Conservation (phyloP, 768 basidiomycete genomes). For the Hygrophorus pudorinus region DNA sequence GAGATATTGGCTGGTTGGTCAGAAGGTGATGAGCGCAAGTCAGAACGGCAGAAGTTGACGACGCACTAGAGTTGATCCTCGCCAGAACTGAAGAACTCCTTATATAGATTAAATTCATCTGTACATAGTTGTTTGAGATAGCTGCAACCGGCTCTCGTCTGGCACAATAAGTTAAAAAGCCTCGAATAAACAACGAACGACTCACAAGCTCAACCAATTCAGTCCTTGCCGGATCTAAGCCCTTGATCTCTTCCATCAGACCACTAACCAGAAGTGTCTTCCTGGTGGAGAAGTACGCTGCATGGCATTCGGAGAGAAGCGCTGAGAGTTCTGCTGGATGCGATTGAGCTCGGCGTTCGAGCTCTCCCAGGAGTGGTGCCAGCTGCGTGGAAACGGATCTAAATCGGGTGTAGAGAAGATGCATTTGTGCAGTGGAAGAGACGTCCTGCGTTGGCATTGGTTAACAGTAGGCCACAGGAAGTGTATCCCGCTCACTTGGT, state of each 20-base stretch:
- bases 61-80: constrained; percentile 50
- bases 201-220: constrained; percentile 84
- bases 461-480: neutral
- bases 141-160: constrained; percentile 89
- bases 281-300: constrained; percentile 71
- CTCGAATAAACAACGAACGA: neutral
- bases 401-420: constrained; percentile 89
- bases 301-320: constrained; percentile 78
- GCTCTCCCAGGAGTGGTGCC: constrained; percentile 70
- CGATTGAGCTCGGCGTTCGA: constrained; percentile 65
- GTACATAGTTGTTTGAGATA: constrained; percentile 88
- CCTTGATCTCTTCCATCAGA: constrained; percentile 74
- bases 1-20: constrained; percentile 59
- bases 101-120: constrained; percentile 82
- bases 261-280: constrained; percentile 61
- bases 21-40: constrained; percentile 1
- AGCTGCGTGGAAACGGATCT: constrained; percentile 59
- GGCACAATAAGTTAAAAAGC: constrained; percentile 1
- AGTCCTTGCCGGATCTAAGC: constrained; percentile 66
- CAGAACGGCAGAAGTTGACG: neutral
- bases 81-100: constrained; percentile 80
- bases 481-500: constrained; percentile 41
- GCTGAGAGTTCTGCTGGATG: constrained; percentile 82
- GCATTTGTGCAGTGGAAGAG: constrained; percentile 68
- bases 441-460: constrained; percentile 42